Percentiles rank a stretch among this genome's conserved stretches.
phyloP scores from a whole-genome alignment of 2,329 filamentous ascomycete genomes.

The Coccinonectria pachysandricola region DNA sequence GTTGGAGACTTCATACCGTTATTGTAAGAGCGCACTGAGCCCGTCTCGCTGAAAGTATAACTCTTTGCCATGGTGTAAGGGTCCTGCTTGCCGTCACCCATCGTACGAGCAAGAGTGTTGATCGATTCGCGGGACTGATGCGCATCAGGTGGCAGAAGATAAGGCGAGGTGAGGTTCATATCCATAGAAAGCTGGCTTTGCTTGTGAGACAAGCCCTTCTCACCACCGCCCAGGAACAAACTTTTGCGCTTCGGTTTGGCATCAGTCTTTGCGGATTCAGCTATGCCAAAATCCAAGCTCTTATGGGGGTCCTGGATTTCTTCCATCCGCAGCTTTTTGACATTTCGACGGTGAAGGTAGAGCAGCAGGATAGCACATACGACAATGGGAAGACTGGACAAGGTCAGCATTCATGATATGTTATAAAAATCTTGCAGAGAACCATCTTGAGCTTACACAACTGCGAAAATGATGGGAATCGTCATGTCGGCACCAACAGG shows the following conservation, averaged over 20 bases:
- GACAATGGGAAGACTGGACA: slow-evolving; percentile 53
- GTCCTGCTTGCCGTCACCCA: slow-evolving; percentile 67
- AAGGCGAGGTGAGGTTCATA: slow-evolving; percentile 72
- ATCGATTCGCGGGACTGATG: slow-evolving; percentile 77
- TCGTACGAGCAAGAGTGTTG: slow-evolving; percentile 69
- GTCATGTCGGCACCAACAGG: slow-evolving; percentile 43
- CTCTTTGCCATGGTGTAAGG: slow-evolving; percentile 61
- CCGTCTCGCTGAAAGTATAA: slow-evolving; percentile 47
- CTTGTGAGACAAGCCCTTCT: slow-evolving; percentile 38
- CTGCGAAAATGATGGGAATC: slow-evolving; percentile 57
- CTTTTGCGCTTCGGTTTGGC: slow-evolving; percentile 25
- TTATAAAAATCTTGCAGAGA: no score
- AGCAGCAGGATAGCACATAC: slow-evolving; percentile 57
- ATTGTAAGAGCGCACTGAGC: slow-evolving; percentile 44
- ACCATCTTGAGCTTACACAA: slow-evolving; percentile 53
- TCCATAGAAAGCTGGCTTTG: slow-evolving; percentile 56
- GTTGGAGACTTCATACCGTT: slow-evolving; percentile 33
- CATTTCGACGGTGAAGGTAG: slow-evolving; percentile 69
- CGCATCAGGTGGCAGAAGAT: slow-evolving; percentile 77
- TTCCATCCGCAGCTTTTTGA: slow-evolving; percentile 61
- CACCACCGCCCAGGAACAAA: slow-evolving; percentile 34
- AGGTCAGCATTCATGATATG: no score
- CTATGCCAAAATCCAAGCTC: slow-evolving; percentile 86
- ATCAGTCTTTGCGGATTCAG: slow-evolving; percentile 35
- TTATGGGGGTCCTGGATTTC: slow-evolving; percentile 81